Evolutionary conservation across 352 stramenopile species (phyloP).

Genomic region (Pythium chondricola): DNA sequence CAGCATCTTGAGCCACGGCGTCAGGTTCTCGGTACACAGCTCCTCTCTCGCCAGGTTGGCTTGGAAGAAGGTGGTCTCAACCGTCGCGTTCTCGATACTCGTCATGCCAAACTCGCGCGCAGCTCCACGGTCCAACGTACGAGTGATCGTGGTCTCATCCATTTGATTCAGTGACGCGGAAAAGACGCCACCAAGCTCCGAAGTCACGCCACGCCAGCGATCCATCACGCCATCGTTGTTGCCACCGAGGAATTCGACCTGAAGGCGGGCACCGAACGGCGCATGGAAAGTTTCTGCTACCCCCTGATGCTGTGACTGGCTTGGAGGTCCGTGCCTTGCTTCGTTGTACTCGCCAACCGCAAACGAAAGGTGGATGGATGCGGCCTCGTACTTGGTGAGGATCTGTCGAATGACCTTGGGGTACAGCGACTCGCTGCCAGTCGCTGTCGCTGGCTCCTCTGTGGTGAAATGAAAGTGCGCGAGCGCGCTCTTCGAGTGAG

Average conservation of each 20-base stretch:
- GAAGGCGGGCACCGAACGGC: constrained; percentile 58
- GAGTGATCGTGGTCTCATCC: constrained; percentile 40
- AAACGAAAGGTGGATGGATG: constrained; percentile 66
- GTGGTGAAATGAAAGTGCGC: constrained; percentile 52
- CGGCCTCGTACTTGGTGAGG: constrained; percentile 58
- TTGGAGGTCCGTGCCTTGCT: constrained; percentile 34
- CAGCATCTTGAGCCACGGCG: constrained; percentile 85
- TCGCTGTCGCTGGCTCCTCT: constrained; percentile 14
- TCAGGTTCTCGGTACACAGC: constrained; percentile 86
- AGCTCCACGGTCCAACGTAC: constrained; percentile 6
- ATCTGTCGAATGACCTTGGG: constrained; percentile 65
- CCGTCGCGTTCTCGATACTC: constrained; percentile 7
- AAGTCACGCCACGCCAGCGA: constrained; percentile 65
- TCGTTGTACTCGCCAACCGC: constrained; percentile 51
- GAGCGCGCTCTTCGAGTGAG: constrained; percentile 36
- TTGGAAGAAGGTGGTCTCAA: constrained; percentile 35
- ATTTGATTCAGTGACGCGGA: constrained; percentile 82
- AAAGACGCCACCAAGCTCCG: constrained; percentile 72
- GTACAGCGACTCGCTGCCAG: constrained; percentile 20
- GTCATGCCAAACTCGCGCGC: constrained; percentile 17
- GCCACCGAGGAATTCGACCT: constrained; percentile 39
- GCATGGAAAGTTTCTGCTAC: constrained; percentile 22
- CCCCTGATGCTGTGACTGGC: constrained; percentile 4
- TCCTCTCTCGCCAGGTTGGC: constrained; percentile 73
- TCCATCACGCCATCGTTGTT: constrained; percentile 5